These are phyloP conservation scores for Podospora didyma DNA, from an alignment of 495 filamentous ascomycete species.

Conservation along the genomic window DNA sequence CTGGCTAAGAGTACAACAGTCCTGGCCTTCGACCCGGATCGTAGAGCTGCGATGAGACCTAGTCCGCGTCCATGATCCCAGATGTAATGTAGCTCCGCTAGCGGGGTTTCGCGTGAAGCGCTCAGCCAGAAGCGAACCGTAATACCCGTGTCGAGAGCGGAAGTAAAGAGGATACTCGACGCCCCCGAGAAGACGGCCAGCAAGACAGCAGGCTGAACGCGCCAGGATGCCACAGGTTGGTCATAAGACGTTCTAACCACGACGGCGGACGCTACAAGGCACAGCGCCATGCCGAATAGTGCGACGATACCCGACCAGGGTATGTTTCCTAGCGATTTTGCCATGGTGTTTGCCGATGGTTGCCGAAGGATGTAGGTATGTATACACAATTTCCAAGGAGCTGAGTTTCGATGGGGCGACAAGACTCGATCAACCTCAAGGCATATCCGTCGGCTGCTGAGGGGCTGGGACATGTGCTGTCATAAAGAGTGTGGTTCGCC, in stretches of 20 bases:
- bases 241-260: conserved; percentile 9
- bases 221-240: conserved; percentile 2
- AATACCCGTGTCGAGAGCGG: conserved; percentile 12
- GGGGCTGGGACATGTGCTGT: no score
- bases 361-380: no score
- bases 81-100: conserved; percentile 15
- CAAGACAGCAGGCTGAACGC: conserved; percentile 8
- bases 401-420: no score
- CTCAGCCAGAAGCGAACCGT: conserved; percentile 13
- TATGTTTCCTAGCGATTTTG: no score
- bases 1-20: conserved; percentile 6
- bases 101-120: conserved; percentile 2
- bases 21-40: conserved; percentile 8
- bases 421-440: no score
- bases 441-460: no score
- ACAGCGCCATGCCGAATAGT: background rate
- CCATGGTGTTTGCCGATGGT: no score
- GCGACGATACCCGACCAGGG: conserved; percentile 6
- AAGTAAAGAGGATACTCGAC: conserved; percentile 9
- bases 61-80: conserved; percentile 14
- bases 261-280: conserved; percentile 1
- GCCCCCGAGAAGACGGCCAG: conserved; percentile 13
- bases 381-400: no score
- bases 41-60: conserved; percentile 6
- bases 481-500: no score